These are phyloP conservation scores for Filobasidium floriforme DNA, from an alignment of 768 basidiomycete species.

Conservation along the genomic window DNA sequence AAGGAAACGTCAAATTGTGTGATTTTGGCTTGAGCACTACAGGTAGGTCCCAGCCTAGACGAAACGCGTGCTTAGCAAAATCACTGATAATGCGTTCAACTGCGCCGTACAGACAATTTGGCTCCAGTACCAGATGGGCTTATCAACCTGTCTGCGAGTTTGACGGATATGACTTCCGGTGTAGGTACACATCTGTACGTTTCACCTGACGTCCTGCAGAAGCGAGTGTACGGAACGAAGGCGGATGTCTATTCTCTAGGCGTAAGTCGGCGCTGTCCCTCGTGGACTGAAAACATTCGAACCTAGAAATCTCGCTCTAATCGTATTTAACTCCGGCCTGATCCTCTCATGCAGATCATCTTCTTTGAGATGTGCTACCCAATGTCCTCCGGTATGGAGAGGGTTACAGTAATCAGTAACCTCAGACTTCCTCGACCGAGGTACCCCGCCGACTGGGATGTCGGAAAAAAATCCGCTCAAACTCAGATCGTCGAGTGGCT, in stretches of 20 bases:
- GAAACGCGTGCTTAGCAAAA: too few relatives aligned
- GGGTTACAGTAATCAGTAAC: constrained; percentile 72
- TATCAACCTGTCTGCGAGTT: constrained; percentile 11
- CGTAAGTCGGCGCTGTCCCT: constrained; percentile 49
- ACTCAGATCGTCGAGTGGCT: constrained; percentile 70
- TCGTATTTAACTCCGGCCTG: not conserved
- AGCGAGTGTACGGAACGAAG: constrained; percentile 32
- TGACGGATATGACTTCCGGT: constrained; percentile 38
- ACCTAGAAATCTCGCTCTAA: too few relatives aligned
- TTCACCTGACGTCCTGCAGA: constrained; percentile 67
- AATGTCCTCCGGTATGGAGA: constrained; percentile 71
- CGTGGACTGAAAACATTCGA: too few relatives aligned
- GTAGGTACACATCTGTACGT: constrained; percentile 84
- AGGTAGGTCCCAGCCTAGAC: too few relatives aligned
- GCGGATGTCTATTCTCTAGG: constrained; percentile 94
- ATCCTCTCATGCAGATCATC: constrained; percentile 58
- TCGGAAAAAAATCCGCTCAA: constrained; percentile 54
- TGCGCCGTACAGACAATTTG: too few relatives aligned
- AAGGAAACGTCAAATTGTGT: constrained; percentile 56
- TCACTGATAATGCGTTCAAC: too few relatives aligned
- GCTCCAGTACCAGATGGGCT: constrained; percentile 21
- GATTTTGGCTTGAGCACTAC: constrained; percentile 69
- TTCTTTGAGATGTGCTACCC: constrained; percentile 94
- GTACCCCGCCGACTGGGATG: constrained; percentile 67
- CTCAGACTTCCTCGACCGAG: constrained; percentile 63